Evolutionary conservation across 257 asterid species (phyloP).

Genomic region (Dorcoceras hygrometricum): DNA sequence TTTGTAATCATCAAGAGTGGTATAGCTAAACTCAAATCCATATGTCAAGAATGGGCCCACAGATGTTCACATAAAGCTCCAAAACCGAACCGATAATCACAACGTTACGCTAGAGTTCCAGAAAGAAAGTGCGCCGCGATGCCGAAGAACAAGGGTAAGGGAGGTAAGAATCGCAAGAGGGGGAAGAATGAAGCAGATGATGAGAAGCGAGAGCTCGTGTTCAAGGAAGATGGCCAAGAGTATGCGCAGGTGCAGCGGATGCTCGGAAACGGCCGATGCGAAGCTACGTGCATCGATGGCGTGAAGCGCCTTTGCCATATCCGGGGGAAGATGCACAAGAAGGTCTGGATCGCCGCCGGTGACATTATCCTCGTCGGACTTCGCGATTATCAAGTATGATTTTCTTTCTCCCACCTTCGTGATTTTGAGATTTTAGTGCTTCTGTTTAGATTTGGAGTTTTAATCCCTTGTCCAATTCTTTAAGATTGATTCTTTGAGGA

Average conservation of each 20-base stretch:
- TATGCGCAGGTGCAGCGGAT: slow-evolving; percentile 86
- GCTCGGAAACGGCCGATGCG: slow-evolving; percentile 94
- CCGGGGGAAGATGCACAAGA: slow-evolving; percentile 95
- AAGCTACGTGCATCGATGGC: slow-evolving; percentile 81
- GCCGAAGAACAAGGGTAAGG: slow-evolving; percentile 99
- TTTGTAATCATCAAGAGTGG: neutral
- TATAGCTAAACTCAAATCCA: neutral
- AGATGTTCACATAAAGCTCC: neutral
- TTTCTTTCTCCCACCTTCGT: neutral
- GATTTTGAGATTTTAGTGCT: neutral
- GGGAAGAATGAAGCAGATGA: slow-evolving; percentile 97
- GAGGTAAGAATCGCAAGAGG: slow-evolving; percentile 94
- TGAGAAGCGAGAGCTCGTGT: slow-evolving; percentile 88
- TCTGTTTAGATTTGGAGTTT: neutral
- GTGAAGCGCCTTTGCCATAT: slow-evolving; percentile 84
- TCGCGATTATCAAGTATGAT: slow-evolving; percentile 78
- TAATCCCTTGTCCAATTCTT: neutral
- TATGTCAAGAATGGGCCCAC: neutral
- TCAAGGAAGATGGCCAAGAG: slow-evolving; percentile 92
- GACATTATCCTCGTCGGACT: slow-evolving; percentile 91
- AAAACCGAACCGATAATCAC: neutral
- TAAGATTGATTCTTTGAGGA: neutral
- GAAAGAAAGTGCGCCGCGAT: slow-evolving; percentile 28
- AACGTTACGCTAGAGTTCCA: neutral
- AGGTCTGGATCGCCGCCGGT: slow-evolving; percentile 95